Percentiles rank a stretch among this genome's conserved stretches.
Conservation (phyloP, 2,329 filamentous ascomycete genomes). For the Stachybotrys elegans region DNA sequence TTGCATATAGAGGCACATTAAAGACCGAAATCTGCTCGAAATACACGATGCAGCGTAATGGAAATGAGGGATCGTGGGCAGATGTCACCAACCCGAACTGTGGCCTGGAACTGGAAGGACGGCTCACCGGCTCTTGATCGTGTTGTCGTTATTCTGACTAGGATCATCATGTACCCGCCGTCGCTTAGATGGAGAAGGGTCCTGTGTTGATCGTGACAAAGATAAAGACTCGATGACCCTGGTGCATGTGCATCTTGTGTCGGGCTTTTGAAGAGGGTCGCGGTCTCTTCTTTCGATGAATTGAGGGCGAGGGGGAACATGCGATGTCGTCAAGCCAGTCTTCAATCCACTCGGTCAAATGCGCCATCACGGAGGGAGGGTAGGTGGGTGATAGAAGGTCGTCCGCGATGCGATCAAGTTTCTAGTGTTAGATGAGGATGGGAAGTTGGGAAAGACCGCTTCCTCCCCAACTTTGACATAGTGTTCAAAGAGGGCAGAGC, state of each 20-base stretch:
- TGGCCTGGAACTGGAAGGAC: background rate
- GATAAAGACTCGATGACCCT: background rate
- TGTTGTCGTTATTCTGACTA: background rate
- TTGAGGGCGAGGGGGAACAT: background rate
- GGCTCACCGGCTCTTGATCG: background rate
- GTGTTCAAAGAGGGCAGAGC: constrained; percentile 6
- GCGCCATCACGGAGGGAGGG: background rate
- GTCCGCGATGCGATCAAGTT: background rate
- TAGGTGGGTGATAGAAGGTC: background rate
- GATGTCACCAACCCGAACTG: background rate
- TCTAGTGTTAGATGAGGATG: background rate
- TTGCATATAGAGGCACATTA: no score
- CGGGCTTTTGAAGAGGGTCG: background rate
- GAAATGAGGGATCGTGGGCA: background rate
- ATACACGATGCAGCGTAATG: no score
- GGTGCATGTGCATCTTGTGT: background rate
- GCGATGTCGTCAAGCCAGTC: background rate
- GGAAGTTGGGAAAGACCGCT: background rate
- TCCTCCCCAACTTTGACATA: constrained; percentile 7
- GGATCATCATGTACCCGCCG: background rate
- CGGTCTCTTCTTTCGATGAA: background rate
- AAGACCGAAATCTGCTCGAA: no score
- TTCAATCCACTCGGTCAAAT: background rate
- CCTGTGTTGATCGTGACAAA: background rate
- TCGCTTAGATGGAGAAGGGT: background rate